Evolutionary conservation across 805 yeast species (phyloP).

Genomic region (Scheffersomyces coipomensis): DNA sequence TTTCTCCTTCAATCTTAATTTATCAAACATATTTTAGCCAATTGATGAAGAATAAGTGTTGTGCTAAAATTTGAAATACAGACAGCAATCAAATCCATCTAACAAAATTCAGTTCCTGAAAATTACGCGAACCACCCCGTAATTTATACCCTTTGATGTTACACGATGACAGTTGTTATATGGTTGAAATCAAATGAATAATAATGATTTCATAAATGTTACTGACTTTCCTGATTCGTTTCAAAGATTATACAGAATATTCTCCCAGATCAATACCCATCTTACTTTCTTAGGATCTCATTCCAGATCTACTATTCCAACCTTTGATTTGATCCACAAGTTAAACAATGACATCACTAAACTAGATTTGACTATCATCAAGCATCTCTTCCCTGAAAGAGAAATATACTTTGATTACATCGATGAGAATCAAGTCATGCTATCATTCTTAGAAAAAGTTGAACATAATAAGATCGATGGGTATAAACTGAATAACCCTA

Average conservation of each 20-base stretch:
- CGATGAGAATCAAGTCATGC: slow-evolving; percentile 66
- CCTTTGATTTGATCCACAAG: slow-evolving; percentile 28
- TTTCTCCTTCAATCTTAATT: slow-evolving; percentile 30
- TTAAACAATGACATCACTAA: slow-evolving; percentile 29
- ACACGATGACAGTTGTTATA: neutral
- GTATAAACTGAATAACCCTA: slow-evolving; percentile 28
- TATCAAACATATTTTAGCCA: slow-evolving; percentile 37
- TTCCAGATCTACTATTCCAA: slow-evolving; percentile 31
- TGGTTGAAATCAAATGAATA: neutral
- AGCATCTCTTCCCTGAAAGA: slow-evolving; percentile 63
- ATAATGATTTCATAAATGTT: neutral
- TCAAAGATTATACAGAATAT: slow-evolving; percentile 14
- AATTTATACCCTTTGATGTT: no score
- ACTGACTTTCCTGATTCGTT: slow-evolving; percentile 2
- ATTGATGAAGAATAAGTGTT: no score
- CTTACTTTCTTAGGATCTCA: slow-evolving; percentile 38
- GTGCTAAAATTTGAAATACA: no score
- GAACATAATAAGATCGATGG: slow-evolving; percentile 35
- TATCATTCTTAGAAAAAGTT: slow-evolving; percentile 44
- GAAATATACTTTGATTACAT: slow-evolving; percentile 66
- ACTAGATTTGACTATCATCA: slow-evolving; percentile 64
- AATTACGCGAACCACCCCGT: no score
- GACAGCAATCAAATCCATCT: no score
- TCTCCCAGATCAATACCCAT: slow-evolving; percentile 34
- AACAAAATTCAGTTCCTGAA: no score